Percentiles rank a stretch among this genome's conserved stretches.
Conservation (phyloP, 1,284 basidiomycete species). For the Leucoagaricus sp. region DNA sequence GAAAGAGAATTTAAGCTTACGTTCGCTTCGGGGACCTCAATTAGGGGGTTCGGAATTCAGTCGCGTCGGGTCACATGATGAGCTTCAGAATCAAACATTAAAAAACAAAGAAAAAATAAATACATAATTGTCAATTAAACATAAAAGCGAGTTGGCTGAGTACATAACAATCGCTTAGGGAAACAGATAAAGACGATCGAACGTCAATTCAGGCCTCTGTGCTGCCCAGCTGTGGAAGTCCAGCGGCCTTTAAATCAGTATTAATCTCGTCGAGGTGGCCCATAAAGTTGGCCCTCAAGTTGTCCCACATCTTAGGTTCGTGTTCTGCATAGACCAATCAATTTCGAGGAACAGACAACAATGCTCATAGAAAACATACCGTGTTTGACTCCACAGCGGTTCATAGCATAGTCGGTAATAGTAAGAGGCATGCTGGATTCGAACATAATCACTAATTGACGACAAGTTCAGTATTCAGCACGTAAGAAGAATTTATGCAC, state of each 20-base stretch:
- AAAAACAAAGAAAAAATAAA: background rate
- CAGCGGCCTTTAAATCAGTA: slow-evolving; percentile 47
- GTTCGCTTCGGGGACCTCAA: background rate
- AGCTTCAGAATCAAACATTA: background rate
- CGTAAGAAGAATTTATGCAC: background rate
- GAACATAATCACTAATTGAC: slow-evolving; percentile 58
- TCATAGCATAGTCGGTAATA: slow-evolving; percentile 63
- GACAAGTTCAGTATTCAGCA: background rate
- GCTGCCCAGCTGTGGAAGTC: slow-evolving; percentile 34
- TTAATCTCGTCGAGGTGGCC: slow-evolving; percentile 59
- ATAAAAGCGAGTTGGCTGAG: too few relatives aligned
- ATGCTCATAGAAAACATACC: slow-evolving; percentile 34
- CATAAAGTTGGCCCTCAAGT: slow-evolving; percentile 57
- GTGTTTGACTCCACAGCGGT: slow-evolving; percentile 55
- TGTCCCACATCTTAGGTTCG: slow-evolving; percentile 64
- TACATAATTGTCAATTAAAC: too few relatives aligned
- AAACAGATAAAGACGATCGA: too few relatives aligned
- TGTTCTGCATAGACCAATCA: slow-evolving; percentile 37
- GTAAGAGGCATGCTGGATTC: slow-evolving; percentile 64
- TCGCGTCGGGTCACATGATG: slow-evolving; percentile 2
- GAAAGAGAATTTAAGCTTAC: background rate
- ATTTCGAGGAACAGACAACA: background rate
- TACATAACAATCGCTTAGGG: too few relatives aligned
- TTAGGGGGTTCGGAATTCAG: background rate
- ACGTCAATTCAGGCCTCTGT: too few relatives aligned